Evolutionary conservation across 169 alveolate genomes (phyloP).

Genomic region (Plasmodium gonderi): DNA sequence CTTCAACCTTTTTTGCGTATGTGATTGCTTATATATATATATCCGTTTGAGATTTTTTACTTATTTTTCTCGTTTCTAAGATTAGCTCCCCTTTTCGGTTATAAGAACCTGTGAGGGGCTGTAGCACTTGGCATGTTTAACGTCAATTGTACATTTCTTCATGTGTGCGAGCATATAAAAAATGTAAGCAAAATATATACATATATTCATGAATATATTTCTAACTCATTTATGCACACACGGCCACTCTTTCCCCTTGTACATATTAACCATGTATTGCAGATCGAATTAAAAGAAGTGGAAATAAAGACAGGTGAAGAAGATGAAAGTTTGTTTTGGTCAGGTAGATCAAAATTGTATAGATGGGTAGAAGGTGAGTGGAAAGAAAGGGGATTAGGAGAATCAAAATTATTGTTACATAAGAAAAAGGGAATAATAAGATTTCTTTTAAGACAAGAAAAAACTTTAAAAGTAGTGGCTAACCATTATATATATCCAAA

Average conservation of each 20-base stretch:
- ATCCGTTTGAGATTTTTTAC: too few species aligned
- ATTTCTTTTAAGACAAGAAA: constrained; percentile 96
- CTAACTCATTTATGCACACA: too few species aligned
- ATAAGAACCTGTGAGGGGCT: too few species aligned
- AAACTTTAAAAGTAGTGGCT: constrained; percentile 96
- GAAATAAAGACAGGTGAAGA: constrained; percentile 96
- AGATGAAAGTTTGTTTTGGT: constrained; percentile 95
- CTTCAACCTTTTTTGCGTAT: too few species aligned
- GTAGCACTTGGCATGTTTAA: too few species aligned
- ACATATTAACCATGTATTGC: too few species aligned
- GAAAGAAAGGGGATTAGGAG: constrained; percentile 98
- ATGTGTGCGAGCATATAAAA: neutral
- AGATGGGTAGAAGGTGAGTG: constrained; percentile 94
- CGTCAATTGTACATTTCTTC: neutral
- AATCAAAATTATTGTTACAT: constrained; percentile 94
- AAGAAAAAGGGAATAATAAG: constrained; percentile 92
- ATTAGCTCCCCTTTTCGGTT: too few species aligned
- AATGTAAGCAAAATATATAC: neutral
- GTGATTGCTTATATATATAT: too few species aligned
- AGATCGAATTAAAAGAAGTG: constrained; percentile 94
- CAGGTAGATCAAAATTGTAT: constrained; percentile 93
- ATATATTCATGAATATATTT: neutral
- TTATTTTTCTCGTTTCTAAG: too few species aligned
- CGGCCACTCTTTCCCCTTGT: neutral
- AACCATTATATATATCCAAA: constrained; percentile 91